Evolutionary conservation across 768 basidiomycete species (phyloP), one percentile per base, ranked within the genome.

Genomic region (Xanthoconium purpureum): DNA sequence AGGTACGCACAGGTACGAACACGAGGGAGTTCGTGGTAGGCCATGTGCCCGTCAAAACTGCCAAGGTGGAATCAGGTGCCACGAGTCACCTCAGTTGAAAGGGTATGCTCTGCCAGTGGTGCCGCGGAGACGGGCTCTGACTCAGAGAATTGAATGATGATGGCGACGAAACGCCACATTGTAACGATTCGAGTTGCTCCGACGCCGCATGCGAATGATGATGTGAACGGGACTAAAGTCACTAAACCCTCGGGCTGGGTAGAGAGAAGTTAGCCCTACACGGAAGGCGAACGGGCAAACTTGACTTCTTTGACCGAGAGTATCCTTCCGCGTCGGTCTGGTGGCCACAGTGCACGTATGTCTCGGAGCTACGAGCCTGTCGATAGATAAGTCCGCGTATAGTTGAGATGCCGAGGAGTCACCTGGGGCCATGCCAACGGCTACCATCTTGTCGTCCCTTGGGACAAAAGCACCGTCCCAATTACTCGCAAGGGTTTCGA

Each of bases 91-190:
- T 56, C 32, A 50, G 40, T 60, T 49, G 46, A 45, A 50, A 47
- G n/a, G 33, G 47, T 37, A 28, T 3, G 33, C 14, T 48, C 33
- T 59, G 44, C 24, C 24, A 24, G 30, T 45, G 46, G 14, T 12
- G 8, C 59, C 47, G 59, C 59, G 59, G 59, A 56, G 32, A 35
- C 53, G 36, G 14, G 10, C 5, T 28, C 9, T 30, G 17, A n/a
- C 7, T n/a, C 38, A 15, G 17, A n/a, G 6, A 5, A 17, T 17
- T 40, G 30, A 29, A 46, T n/a, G 32, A 42, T 20, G 17, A 44
- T 43, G 37, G 39, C 18, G 42, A 63, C 49, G 44, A 49, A 54
- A 49, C 50, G 55, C 50, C 55, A 61, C 50, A 39, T 52, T 49
- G 49, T 52, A 38, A 2, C 48, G 14, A 20, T 40, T 39, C 24